Evolutionary conservation across 2,329 filamentous ascomycete genomes (phyloP).

Genomic region (Pseudocercospora eumusae): DNA sequence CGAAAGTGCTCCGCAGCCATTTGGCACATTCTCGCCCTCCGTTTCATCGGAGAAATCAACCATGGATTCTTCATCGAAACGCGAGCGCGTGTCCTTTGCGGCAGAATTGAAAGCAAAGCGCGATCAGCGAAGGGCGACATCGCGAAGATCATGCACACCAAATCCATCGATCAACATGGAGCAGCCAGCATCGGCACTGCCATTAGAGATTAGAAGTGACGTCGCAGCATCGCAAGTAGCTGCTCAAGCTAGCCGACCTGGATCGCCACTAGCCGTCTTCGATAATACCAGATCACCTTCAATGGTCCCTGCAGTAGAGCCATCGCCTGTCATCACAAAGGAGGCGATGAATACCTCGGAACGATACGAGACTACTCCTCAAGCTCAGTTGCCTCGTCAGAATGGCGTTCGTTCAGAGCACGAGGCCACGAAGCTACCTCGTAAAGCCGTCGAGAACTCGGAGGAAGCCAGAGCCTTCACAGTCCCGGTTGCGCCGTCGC

Average conservation of each 20-base stretch:
- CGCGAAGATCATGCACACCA: conserved; percentile 16
- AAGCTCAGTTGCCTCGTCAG: conserved; percentile 18
- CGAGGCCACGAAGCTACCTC: not conserved
- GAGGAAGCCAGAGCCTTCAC: conserved; percentile 27
- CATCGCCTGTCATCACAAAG: conserved; percentile 29
- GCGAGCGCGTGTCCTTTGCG: conserved; percentile 17
- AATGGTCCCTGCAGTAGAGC: conserved; percentile 37
- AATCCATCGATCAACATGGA: conserved; percentile 5
- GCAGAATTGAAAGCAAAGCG: conserved; percentile 25
- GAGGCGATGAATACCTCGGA: conserved; percentile 41
- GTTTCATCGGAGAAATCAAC: not conserved
- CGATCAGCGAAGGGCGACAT: conserved; percentile 12
- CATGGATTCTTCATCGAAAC: conserved; percentile 25
- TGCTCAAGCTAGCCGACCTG: conserved; percentile 16
- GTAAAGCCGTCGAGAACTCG: conserved; percentile 17
- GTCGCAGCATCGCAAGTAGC: conserved; percentile 23
- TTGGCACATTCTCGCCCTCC: conserved; percentile 20
- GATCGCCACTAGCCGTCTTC: conserved; percentile 20
- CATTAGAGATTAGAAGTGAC: conserved; percentile 28
- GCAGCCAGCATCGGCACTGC: conserved; percentile 30
- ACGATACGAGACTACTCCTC: conserved; percentile 39
- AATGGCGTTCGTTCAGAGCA: conserved; percentile 11
- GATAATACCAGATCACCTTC: conserved; percentile 39
- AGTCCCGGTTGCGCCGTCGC: conserved; percentile 36
- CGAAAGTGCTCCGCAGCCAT: conserved; percentile 31